Evolutionary conservation across 2,329 filamentous ascomycete genomes (phyloP).

Genomic region (Stachybotrys echinatus): DNA sequence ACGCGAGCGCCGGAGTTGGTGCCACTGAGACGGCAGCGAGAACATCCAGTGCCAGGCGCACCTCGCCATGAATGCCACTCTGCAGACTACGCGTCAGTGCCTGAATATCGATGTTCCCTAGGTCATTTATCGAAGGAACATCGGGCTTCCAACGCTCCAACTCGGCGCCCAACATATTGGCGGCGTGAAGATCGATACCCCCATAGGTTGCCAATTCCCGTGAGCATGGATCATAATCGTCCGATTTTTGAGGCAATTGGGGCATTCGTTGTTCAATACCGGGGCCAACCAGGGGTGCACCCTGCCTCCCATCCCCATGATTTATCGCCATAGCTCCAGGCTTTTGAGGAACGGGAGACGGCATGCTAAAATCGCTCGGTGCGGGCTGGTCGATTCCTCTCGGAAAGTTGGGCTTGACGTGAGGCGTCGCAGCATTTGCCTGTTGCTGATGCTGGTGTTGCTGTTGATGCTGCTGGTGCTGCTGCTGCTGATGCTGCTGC

Average conservation of each 20-base stretch:
- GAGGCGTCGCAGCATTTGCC: conserved; percentile 13
- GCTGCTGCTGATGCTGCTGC: conserved; percentile 13
- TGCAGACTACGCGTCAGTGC: conserved; percentile 86
- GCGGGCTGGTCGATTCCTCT: conserved; percentile 37
- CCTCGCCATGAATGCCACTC: conserved; percentile 82
- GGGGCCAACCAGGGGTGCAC: conserved; percentile 11
- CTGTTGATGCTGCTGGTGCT: conserved; percentile 10
- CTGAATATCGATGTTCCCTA: conserved; percentile 85
- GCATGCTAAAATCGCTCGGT: conserved; percentile 34
- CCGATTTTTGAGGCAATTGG: conserved; percentile 38
- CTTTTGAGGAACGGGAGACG: conserved; percentile 38
- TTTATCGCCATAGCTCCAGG: conserved; percentile 35
- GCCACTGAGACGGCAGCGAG: conserved; percentile 63
- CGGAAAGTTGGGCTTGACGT: conserved; percentile 45
- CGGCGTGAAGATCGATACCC: conserved; percentile 63
- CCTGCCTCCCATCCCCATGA: conserved; percentile 24
- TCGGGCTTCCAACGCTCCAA: conserved; percentile 67
- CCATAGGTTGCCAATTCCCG: conserved; percentile 58
- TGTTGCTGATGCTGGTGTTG: conserved; percentile 11
- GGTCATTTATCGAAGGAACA: conserved; percentile 67
- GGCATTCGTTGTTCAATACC: conserved; percentile 24
- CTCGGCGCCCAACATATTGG: conserved; percentile 60
- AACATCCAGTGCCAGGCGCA: conserved; percentile 84
- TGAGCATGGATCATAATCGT: conserved; percentile 51
- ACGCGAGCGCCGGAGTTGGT: conserved; percentile 57